Conservation (phyloP, 371 early-diverging fungal species). For the Phascolomyces articulosus region DNA sequence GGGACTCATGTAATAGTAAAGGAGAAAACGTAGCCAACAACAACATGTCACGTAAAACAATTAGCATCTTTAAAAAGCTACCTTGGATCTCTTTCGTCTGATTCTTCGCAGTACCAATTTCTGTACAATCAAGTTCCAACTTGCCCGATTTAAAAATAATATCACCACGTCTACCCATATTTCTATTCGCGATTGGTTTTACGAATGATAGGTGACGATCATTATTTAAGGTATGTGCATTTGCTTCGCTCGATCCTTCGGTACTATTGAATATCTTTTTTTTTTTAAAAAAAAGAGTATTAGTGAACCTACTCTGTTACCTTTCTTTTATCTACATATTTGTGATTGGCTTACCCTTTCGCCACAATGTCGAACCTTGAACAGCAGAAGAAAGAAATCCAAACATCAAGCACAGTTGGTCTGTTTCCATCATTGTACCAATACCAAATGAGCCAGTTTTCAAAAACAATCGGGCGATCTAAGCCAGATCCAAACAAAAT, state of each 20-base stretch:
- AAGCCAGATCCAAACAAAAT: too few relatives aligned
- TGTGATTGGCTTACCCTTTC: not conserved
- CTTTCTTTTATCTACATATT: not conserved
- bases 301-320: not conserved
- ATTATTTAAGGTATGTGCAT: slow-evolving; percentile 2
- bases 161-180: slow-evolving; percentile 14
- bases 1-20: not conserved
- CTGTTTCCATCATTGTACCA: not conserved
- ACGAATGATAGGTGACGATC: slow-evolving; percentile 11
- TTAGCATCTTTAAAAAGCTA: slow-evolving; percentile 10
- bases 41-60: slow-evolving; percentile 16
- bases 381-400: not conserved
- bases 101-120: slow-evolving; percentile 5
- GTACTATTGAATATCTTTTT: slow-evolving; percentile 7
- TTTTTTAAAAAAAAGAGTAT: not conserved
- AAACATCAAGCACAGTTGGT: not conserved
- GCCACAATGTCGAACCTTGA: not conserved
- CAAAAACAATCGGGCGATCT: not conserved
- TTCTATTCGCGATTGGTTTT: slow-evolving; percentile 4
- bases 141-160: slow-evolving; percentile 11
- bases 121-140: slow-evolving; percentile 13
- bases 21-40: slow-evolving; percentile 6
- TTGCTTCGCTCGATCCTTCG: slow-evolving; percentile 12
- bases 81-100: slow-evolving; percentile 8
- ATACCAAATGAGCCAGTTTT: not conserved